Conservation (phyloP, 2,329 filamentous ascomycete species). For the Calonectria multiphialidica region DNA sequence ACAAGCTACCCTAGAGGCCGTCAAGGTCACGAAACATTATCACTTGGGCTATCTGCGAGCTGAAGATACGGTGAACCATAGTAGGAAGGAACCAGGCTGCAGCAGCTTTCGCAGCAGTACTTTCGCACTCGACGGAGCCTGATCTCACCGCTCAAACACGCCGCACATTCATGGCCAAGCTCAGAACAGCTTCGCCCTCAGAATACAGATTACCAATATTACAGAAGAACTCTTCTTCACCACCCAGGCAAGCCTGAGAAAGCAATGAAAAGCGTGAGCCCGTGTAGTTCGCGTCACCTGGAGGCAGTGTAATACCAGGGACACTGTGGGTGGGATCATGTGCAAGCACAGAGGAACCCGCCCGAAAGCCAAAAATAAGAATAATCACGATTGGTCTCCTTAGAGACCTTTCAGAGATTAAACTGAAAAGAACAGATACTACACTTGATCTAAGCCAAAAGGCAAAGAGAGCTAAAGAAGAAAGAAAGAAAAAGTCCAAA, state of each 20-base stretch:
- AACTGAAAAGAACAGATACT: slow-evolving; percentile 98
- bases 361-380: slow-evolving; percentile 67
- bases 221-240: slow-evolving; percentile 47
- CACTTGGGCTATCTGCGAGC: not conserved
- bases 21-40: no score
- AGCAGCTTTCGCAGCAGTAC: no score
- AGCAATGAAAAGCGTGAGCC: slow-evolving; percentile 51
- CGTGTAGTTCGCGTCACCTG: slow-evolving; percentile 52
- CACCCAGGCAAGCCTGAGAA: slow-evolving; percentile 45
- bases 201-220: no score
- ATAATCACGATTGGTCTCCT: slow-evolving; percentile 82
- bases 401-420: slow-evolving; percentile 91
- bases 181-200: no score
- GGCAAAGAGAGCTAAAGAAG: slow-evolving; percentile 60
- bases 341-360: slow-evolving; percentile 53
- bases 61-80: not conserved
- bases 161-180: no score
- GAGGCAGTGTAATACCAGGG: slow-evolving; percentile 58
- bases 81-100: no score
- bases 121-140: no score
- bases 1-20: not conserved
- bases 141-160: no score
- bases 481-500: slow-evolving; percentile 42
- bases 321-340: slow-evolving; percentile 51
- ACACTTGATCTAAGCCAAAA: slow-evolving; percentile 91